phyloP scores from a whole-genome alignment of 805 yeast genomes.

The Blastobotrys muscicola region DNA sequence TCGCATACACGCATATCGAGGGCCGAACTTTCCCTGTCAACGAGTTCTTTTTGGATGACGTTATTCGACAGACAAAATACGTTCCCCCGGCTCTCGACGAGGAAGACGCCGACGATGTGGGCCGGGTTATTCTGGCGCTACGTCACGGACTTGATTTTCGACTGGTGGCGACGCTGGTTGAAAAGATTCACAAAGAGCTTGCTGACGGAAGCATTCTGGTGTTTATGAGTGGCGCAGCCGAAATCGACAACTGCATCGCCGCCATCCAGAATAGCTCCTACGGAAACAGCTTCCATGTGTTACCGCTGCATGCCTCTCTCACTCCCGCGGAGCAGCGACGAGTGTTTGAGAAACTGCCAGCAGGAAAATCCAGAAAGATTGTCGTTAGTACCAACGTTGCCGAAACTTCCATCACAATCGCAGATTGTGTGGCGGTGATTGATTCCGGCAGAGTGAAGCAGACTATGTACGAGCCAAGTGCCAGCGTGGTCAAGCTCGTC shows the following conservation, averaged over 20 bases:
- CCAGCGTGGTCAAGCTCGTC: slow-evolving; percentile 59
- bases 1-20: slow-evolving; percentile 70
- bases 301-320: slow-evolving; percentile 86
- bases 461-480: slow-evolving; percentile 55
- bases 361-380: slow-evolving; percentile 50
- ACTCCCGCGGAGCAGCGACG: slow-evolving; percentile 71
- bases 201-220: slow-evolving; percentile 68
- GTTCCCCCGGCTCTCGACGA: slow-evolving; percentile 17
- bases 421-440: slow-evolving; percentile 87
- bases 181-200: slow-evolving; percentile 43
- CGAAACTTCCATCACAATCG: slow-evolving; percentile 92
- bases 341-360: slow-evolving; percentile 53
- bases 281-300: slow-evolving; percentile 30
- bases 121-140: slow-evolving; percentile 22
- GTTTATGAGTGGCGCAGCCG: slow-evolving; percentile 86
- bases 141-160: slow-evolving; percentile 56
- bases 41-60: slow-evolving; percentile 62
- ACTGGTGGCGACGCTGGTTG: slow-evolving; percentile 49
- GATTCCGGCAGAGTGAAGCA: slow-evolving; percentile 83
- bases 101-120: slow-evolving; percentile 19
- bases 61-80: slow-evolving; percentile 50
- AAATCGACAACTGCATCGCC: slow-evolving; percentile 48
- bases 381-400: slow-evolving; percentile 92
- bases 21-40: slow-evolving; percentile 91
- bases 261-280: slow-evolving; percentile 28